Evolutionary conservation across 2,329 filamentous ascomycete species (phyloP).

Genomic region (Aureobasidium sp.): DNA sequence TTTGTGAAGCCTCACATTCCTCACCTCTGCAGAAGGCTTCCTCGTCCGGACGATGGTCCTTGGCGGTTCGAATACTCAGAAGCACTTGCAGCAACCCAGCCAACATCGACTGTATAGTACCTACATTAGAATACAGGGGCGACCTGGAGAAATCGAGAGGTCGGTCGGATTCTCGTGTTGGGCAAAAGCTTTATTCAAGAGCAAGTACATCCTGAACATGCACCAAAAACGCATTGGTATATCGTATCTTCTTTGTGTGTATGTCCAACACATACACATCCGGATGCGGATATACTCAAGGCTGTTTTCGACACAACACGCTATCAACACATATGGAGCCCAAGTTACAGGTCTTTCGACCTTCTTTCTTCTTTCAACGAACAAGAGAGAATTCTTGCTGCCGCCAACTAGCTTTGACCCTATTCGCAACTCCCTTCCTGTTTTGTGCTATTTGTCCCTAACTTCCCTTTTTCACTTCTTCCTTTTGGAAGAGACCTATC

Average conservation of each 20-base stretch:
- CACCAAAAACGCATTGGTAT: background rate
- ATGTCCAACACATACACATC: conserved; percentile 18
- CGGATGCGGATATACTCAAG: conserved; percentile 6
- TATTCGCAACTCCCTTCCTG: background rate
- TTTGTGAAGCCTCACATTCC: conserved; percentile 9
- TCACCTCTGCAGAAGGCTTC: background rate
- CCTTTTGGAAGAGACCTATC: background rate
- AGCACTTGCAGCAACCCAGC: too few species aligned
- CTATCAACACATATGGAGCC: conserved; percentile 5
- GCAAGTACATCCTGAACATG: too few species aligned
- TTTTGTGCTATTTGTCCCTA: background rate
- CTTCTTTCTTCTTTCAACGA: conserved; percentile 11
- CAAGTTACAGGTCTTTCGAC: background rate
- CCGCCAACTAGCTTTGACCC: background rate
- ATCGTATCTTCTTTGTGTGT: conserved; percentile 8
- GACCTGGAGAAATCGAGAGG: background rate
- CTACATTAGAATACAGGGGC: background rate
- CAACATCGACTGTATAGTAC: background rate
- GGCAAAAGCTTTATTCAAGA: too few species aligned
- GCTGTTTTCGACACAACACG: conserved; percentile 12
- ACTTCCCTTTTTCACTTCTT: background rate
- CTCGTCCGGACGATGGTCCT: background rate
- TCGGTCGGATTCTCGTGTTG: background rate
- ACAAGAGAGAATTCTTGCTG: background rate
- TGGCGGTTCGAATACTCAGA: background rate